Conservation (phyloP, 164 flowering plant species). For the Nymphaea thermarum region DNA sequence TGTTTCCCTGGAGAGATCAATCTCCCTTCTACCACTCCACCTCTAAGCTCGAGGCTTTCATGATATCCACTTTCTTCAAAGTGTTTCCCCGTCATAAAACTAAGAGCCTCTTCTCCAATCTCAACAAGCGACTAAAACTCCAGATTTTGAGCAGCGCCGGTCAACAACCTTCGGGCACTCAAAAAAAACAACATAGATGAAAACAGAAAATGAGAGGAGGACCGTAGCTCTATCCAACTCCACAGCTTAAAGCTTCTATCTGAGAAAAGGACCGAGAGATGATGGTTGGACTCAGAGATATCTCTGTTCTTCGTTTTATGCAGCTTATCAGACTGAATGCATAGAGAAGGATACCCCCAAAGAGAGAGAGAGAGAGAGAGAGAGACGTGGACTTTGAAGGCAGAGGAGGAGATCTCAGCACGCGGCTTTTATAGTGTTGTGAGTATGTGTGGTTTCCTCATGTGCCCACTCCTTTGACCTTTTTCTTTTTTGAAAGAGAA, state of each 20-base stretch:
- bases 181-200: neutral
- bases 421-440: neutral
- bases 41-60: neutral
- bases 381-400: neutral
- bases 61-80: neutral
- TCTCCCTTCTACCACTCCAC: neutral
- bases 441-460: neutral
- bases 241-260: neutral
- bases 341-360: too few relatives aligned
- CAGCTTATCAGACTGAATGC: neutral
- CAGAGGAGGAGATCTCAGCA: neutral
- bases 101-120: neutral
- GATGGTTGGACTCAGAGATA: neutral
- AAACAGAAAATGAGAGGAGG: neutral
- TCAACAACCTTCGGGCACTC: neutral
- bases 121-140: neutral
- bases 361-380: neutral
- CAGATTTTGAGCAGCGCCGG: neutral
- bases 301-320: neutral
- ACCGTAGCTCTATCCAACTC: neutral
- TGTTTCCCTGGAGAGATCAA: neutral
- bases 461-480: neutral
- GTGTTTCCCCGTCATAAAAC: neutral
- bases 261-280: neutral
- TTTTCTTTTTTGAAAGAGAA: too few relatives aligned